Evolutionary conservation across 2,329 filamentous ascomycete genomes (phyloP).

Genomic region (Venturia asperata): DNA sequence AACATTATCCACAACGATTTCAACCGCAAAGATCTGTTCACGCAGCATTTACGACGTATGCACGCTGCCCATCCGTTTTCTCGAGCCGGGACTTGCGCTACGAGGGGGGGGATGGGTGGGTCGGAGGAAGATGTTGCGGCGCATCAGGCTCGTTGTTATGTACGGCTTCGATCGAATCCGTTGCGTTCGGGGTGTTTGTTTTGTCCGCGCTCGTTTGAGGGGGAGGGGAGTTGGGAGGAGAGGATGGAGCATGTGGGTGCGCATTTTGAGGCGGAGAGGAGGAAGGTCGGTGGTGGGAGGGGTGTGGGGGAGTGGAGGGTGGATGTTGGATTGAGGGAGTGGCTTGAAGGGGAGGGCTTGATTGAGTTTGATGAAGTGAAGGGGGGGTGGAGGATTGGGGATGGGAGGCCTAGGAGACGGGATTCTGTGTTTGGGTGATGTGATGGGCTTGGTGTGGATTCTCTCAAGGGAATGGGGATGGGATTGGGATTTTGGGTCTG

Average conservation of each 20-base stretch:
- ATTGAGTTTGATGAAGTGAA: constrained; percentile 27
- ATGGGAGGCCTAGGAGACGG: constrained; percentile 10
- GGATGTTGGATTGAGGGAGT: constrained; percentile 29
- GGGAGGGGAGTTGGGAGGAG: constrained; percentile 63
- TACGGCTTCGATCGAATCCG: constrained; percentile 56
- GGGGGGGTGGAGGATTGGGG: constrained; percentile 31
- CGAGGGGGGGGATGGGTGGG: constrained; percentile 34
- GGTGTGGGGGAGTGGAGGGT: constrained; percentile 8
- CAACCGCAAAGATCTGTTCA: constrained; percentile 88
- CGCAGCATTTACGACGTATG: constrained; percentile 81
- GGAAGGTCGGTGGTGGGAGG: constrained; percentile 22
- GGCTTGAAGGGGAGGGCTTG: constrained; percentile 35
- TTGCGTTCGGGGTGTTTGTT: constrained; percentile 54
- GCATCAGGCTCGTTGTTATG: constrained; percentile 53
- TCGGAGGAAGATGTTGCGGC: constrained; percentile 36
- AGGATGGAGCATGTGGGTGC: constrained; percentile 81
- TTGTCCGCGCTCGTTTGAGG: constrained; percentile 59
- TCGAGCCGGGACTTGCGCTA: constrained; percentile 25
- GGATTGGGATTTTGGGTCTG: not conserved
- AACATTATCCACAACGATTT: constrained; percentile 53
- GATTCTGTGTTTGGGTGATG: not conserved
- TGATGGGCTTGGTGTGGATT: not conserved
- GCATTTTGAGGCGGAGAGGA: constrained; percentile 60
- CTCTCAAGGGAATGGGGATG: not conserved
- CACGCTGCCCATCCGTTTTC: constrained; percentile 46